Conservation (phyloP, 176 grass and related monocot species). For the Lolium rigidum region DNA sequence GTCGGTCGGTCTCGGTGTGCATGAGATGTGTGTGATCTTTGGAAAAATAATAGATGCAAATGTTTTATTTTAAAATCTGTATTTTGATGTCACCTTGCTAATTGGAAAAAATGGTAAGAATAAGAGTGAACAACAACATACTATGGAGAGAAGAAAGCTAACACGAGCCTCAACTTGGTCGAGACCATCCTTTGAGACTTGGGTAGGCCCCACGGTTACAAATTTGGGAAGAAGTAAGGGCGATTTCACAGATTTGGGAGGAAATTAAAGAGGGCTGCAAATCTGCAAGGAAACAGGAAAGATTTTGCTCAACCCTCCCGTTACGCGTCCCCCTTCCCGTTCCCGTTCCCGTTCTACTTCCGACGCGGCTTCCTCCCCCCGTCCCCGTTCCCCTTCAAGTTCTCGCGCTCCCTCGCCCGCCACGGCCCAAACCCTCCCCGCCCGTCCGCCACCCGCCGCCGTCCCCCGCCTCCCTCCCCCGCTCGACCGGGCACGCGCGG, state of each 20-base stretch:
- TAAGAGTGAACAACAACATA: background rate
- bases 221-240: background rate
- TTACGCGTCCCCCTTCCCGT: constrained; percentile 24
- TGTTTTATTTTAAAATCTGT: too few species aligned
- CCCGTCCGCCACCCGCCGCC: background rate
- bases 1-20: too few species aligned
- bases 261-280: background rate
- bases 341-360: background rate
- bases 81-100: too few species aligned
- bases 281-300: background rate
- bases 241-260: background rate
- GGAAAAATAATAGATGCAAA: too few species aligned
- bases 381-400: background rate
- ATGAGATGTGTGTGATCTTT: too few species aligned
- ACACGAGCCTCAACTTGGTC: background rate
- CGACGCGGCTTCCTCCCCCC: background rate
- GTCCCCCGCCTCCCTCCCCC: background rate
- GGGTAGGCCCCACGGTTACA: background rate
- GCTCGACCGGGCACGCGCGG: background rate
- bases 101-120: too few species aligned
- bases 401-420: constrained; percentile 20
- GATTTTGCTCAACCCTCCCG: background rate
- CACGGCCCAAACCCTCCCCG: background rate
- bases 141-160: background rate
- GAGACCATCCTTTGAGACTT: background rate